phyloP scores from a whole-genome alignment of 2,329 filamentous ascomycete genomes.

The Aspergillus sp. region DNA sequence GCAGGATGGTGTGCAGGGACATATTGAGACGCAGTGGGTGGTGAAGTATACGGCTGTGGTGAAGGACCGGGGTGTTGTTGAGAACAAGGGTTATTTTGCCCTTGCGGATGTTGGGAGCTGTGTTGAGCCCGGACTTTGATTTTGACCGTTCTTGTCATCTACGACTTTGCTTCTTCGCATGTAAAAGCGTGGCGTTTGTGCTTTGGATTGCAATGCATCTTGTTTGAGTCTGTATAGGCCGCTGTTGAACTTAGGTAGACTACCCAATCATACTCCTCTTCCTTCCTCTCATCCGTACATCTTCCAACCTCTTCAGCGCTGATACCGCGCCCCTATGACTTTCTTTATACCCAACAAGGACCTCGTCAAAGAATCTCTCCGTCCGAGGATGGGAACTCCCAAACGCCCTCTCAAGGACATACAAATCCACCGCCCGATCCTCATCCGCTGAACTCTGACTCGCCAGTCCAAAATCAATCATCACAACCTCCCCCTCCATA shows the following conservation, averaged over 20 bases:
- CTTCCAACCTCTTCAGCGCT: slow-evolving; percentile 80
- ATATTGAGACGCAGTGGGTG: slow-evolving; percentile 88
- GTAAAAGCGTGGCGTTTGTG: slow-evolving; percentile 25
- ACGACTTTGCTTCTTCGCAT: slow-evolving; percentile 10
- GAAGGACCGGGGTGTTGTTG: slow-evolving; percentile 88
- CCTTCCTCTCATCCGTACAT: slow-evolving; percentile 87
- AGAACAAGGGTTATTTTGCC: slow-evolving; percentile 98
- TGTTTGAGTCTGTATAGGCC: too few relatives aligned
- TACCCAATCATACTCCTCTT: slow-evolving; percentile 97
- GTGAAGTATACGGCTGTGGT: slow-evolving; percentile 97
- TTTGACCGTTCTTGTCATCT: neutral
- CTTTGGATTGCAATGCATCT: neutral
- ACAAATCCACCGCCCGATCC: slow-evolving; percentile 92
- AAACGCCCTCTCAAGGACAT: slow-evolving; percentile 93
- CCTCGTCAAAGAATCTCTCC: slow-evolving; percentile 70
- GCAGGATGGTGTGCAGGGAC: slow-evolving; percentile 64
- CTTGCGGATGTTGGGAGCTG: slow-evolving; percentile 67
- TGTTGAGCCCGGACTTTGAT: slow-evolving; percentile 31
- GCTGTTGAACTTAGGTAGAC: slow-evolving; percentile 15
- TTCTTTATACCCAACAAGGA: slow-evolving; percentile 71
- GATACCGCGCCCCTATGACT: slow-evolving; percentile 72
- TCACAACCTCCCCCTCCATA: slow-evolving; percentile 71
- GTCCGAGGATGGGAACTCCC: slow-evolving; percentile 89
- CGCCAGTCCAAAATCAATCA: slow-evolving; percentile 94
- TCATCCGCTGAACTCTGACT: slow-evolving; percentile 80